Base-by-base conservation (phyloP, 2,329 filamentous ascomycete genomes). In the Beauveria scarabaeidicola region DNA sequence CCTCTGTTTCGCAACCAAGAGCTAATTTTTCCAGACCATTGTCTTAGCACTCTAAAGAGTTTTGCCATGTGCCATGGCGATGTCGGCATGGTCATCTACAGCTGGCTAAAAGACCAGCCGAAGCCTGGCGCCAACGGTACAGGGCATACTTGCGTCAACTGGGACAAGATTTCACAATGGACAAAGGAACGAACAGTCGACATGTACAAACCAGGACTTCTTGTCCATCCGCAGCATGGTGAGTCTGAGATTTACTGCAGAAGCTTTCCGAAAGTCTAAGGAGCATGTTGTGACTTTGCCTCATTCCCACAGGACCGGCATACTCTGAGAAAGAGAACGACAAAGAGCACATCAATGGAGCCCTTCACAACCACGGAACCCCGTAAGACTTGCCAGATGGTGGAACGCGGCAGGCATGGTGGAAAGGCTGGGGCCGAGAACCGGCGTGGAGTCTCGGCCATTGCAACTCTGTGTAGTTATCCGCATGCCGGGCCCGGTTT, bases 81-180 rank as follows among this genome's bases (percentile, higher is more conserved):
- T 27, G 52, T 50, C 38, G 59, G 53, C n/a, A 17, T 61, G 10
- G 59, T 58, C 46, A 57, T 58, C 10, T 61, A 58, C 53, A 61
- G 59, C 25, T 60, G 58, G 53, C 56, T 52, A 21, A 38, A 52
- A n/a, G 53, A 57, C 47, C 4, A 2, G 25, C 48, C 56, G 15
- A 56, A 62, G 27, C 57, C 60, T 4, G 46, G 57, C 1, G 52
- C 60, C 8, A 44, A 41, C n/a, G 52, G 54, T 40, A 54, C 51
- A 15, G 46, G 47, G 2, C 40, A 46, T 60, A 52, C 36, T 1
- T 58, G 56, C 36, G 56, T 48, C 21, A 58, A 58, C 11, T 58
- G 56, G 56, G 47, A 51, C 23, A 52, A 44, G 15, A 40, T 58
- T 17, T n/a, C 47, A 1, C 3, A 40, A 36, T 58, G 56, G 56